These are phyloP conservation scores for Dryadomyces sulphureus DNA, from an alignment of 2,329 filamentous ascomycete genomes.

Conservation along the genomic window DNA sequence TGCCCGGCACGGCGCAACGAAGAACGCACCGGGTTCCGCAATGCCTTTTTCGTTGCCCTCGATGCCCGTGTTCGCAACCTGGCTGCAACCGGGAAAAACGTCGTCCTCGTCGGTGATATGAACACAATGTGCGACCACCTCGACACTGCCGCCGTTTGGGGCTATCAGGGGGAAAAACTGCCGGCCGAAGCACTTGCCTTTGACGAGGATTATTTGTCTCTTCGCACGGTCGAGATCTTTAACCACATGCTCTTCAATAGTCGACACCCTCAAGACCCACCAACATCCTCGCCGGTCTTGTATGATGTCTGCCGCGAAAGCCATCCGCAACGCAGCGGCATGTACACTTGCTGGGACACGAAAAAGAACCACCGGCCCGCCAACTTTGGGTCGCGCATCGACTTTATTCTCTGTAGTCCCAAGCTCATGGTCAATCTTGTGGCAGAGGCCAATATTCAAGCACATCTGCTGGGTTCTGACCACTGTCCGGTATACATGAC, in stretches of 20 bases:
- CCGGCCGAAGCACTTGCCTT: conserved; percentile 53
- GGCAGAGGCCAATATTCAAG: conserved; percentile 67
- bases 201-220: conserved; percentile 53
- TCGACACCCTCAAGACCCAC: conserved; percentile 26
- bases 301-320: conserved; percentile 76
- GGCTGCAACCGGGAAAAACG: conserved; percentile 62
- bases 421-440: conserved; percentile 68
- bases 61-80: conserved; percentile 80
- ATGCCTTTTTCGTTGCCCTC: conserved; percentile 64
- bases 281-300: conserved; percentile 39
- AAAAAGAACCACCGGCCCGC: conserved; percentile 90
- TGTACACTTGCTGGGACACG: conserved; percentile 98
- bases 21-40: conserved; percentile 63
- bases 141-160: conserved; percentile 56
- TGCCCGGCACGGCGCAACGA: conserved; percentile 83
- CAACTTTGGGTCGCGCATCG: conserved; percentile 85
- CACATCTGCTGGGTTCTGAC: conserved; percentile 86
- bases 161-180: conserved; percentile 40
- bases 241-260: conserved; percentile 54
- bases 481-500: conserved; percentile 86
- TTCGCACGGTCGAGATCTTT: conserved; percentile 60
- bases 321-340: conserved; percentile 64
- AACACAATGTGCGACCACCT: conserved; percentile 59
- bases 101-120: conserved; percentile 75
- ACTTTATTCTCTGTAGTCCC: conserved; percentile 77